Conservation (phyloP, 176 grass and related monocot species). For the Triticum turgidum region DNA sequence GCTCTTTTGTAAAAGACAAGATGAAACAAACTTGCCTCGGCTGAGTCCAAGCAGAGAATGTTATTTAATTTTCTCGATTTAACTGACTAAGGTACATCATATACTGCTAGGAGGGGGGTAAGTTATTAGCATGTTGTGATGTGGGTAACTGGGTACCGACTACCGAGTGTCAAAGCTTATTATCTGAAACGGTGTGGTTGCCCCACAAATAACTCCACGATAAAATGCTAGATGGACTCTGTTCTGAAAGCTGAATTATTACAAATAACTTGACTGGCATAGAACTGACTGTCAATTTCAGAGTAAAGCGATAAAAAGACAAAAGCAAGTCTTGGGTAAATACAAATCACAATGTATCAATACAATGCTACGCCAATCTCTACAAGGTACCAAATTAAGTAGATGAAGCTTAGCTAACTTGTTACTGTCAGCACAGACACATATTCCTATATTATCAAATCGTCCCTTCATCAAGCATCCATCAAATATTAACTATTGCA, state of each 20-base stretch:
- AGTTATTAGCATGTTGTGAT: too few species aligned
- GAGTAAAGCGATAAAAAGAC: neutral
- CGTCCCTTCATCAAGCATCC: neutral
- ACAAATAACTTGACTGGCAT: neutral
- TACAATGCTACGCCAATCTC: too few species aligned
- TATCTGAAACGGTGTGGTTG: too few species aligned
- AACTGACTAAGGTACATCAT: too few species aligned
- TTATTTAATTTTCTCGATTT: too few species aligned
- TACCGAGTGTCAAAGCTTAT: neutral
- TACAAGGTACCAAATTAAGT: neutral
- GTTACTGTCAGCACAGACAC: too few species aligned
- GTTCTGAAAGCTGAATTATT: neutral
- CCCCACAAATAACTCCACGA: neutral
- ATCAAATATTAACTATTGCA: neutral
- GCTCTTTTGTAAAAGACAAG: too few species aligned
- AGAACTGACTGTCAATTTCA: neutral
- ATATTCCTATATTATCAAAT: neutral
- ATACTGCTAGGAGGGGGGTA: too few species aligned
- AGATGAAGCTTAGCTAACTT: neutral
- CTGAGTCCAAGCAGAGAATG: too few species aligned
- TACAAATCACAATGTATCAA: too few species aligned
- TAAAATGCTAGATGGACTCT: conserved; percentile 4
- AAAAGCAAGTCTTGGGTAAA: too few species aligned
- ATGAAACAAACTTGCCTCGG: too few species aligned
- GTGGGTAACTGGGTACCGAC: neutral